phyloP scores from a whole-genome alignment of 1,284 basidiomycete genomes.

The Entoloma clypeatum region DNA sequence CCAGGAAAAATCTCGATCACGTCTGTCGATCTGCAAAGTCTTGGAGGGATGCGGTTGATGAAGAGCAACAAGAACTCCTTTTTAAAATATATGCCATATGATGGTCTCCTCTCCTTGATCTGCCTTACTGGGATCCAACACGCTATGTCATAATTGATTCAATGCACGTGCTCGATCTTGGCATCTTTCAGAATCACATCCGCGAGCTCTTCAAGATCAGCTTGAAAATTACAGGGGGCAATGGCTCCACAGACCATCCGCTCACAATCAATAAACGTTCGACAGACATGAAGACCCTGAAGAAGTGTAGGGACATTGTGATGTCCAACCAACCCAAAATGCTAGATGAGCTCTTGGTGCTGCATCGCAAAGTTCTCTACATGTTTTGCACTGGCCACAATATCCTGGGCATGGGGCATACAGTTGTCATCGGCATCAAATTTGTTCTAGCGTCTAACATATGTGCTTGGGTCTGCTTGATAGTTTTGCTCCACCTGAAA shows the following conservation, averaged over 20 bases:
- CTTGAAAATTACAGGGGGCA: neutral
- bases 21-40: neutral
- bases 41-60: constrained; percentile 2
- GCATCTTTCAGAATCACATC: constrained; percentile 8
- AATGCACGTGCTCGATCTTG: constrained; percentile 12
- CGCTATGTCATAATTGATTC: constrained; percentile 10
- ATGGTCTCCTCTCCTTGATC: constrained; percentile 6
- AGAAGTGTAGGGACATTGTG: too few species aligned
- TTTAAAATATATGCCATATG: constrained; percentile 6
- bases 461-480: too few species aligned
- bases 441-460: too few species aligned
- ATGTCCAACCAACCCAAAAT: too few species aligned
- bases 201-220: constrained; percentile 5
- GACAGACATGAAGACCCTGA: too few species aligned
- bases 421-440: too few species aligned
- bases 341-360: too few species aligned
- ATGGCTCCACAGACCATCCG: neutral
- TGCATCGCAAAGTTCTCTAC: too few species aligned
- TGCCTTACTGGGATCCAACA: constrained; percentile 11
- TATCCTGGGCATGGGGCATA: too few species aligned
- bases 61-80: neutral
- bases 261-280: too few species aligned
- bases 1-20: neutral
- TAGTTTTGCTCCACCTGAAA: too few species aligned
- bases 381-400: too few species aligned